A percentile compares a stretch with the other conserved stretches of the same genome.
Conservation (phyloP, 2,329 filamentous ascomycete species). For the Podosphaera xanthii region DNA sequence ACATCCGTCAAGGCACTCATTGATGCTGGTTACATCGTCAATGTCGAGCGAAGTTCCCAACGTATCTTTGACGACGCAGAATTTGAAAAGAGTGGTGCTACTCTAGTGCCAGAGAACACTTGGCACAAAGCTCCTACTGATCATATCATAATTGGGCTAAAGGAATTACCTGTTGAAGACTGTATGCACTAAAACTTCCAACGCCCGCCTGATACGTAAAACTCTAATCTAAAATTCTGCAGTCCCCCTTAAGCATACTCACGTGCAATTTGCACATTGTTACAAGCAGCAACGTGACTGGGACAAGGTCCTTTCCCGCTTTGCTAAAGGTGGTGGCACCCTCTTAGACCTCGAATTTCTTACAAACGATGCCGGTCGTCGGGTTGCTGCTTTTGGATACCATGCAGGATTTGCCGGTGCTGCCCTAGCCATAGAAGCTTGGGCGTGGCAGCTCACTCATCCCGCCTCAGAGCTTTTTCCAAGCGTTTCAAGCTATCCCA, state of each 20-base stretch:
- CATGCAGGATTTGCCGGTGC: slow-evolving; percentile 53
- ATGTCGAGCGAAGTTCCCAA: slow-evolving; percentile 42
- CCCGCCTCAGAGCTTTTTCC: slow-evolving; percentile 42
- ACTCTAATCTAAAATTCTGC: slow-evolving; percentile 2
- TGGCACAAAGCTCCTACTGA: slow-evolving; percentile 46
- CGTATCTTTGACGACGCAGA: slow-evolving; percentile 42
- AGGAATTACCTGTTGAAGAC: slow-evolving; percentile 53
- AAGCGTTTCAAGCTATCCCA: slow-evolving; percentile 43
- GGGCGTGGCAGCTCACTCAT: slow-evolving; percentile 62
- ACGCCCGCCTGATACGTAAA: too few species aligned
- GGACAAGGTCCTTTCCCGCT: slow-evolving; percentile 59
- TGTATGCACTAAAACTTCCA: slow-evolving; percentile 19
- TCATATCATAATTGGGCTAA: slow-evolving; percentile 52
- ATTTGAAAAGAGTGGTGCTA: slow-evolving; percentile 38
- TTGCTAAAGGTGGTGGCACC: slow-evolving; percentile 50
- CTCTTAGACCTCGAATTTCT: slow-evolving; percentile 80
- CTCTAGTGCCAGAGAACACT: slow-evolving; percentile 38
- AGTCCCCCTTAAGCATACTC: slow-evolving; percentile 47
- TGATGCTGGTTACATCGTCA: slow-evolving; percentile 44
- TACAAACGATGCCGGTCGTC: slow-evolving; percentile 43
- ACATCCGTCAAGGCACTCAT: slow-evolving; percentile 34
- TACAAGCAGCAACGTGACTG: slow-evolving; percentile 61
- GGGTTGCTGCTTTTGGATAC: slow-evolving; percentile 40
- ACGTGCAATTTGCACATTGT: slow-evolving; percentile 51
- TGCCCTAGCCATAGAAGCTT: slow-evolving; percentile 54